Percentiles rank a stretch among this genome's conserved stretches.
Evolutionary conservation across 352 stramenopile genomes (phyloP).

Genomic region (Phytopythium mirpurense): DNA sequence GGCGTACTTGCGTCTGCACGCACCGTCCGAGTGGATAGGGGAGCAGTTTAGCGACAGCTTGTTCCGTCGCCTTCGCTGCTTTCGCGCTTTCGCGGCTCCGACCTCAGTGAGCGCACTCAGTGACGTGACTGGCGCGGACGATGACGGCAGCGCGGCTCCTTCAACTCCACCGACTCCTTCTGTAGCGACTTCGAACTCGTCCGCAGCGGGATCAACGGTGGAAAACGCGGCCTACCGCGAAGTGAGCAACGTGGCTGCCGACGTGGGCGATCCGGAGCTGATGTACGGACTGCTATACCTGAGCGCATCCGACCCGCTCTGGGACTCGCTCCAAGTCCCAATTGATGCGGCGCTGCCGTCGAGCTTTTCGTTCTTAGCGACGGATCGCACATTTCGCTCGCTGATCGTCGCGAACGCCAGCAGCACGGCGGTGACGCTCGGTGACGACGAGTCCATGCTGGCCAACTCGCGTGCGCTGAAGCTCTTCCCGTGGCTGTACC

Average conservation of each 20-base stretch:
- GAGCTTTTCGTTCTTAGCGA: slow-evolving; percentile 40
- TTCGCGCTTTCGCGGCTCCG: slow-evolving; percentile 52
- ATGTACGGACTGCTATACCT: slow-evolving; percentile 82
- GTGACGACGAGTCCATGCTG: slow-evolving; percentile 29
- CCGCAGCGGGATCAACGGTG: slow-evolving; percentile 22
- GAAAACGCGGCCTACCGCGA: slow-evolving; percentile 81
- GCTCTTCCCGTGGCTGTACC: slow-evolving; percentile 66
- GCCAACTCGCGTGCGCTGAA: slow-evolving; percentile 11
- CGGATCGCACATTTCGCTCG: slow-evolving; percentile 38
- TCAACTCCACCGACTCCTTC: slow-evolving; percentile 1
- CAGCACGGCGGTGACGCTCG: slow-evolving; percentile 28
- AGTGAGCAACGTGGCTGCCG: slow-evolving; percentile 77
- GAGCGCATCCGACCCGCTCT: slow-evolving; percentile 71
- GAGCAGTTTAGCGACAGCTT: slow-evolving; percentile 70
- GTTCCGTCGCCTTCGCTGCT: slow-evolving; percentile 73
- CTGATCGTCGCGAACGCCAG: slow-evolving; percentile 50
- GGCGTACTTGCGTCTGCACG: slow-evolving; percentile 58
- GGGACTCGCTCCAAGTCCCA: slow-evolving; percentile 26
- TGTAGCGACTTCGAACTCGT: slow-evolving; percentile 11
- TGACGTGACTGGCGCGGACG: slow-evolving; percentile 21
- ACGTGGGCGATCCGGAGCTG: slow-evolving; percentile 71
- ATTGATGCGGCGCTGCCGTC: not conserved
- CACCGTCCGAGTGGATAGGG: slow-evolving; percentile 45
- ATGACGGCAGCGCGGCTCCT: slow-evolving; percentile 7
- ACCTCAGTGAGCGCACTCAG: slow-evolving; percentile 14